Base-by-base conservation (phyloP, 371 early-diverging fungal species). In the Funneliformis caledonium region DNA sequence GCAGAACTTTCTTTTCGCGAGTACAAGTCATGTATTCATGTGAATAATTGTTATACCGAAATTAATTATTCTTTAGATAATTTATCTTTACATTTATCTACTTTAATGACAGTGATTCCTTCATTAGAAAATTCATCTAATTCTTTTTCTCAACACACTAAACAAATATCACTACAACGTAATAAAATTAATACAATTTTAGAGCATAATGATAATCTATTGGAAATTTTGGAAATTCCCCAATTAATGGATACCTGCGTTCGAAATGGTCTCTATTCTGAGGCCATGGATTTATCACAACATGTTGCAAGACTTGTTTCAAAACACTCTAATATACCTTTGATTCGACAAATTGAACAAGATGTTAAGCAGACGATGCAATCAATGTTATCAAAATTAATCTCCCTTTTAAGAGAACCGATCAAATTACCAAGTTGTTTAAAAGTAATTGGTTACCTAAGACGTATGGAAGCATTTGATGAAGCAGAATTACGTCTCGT, bases 231-330 rank as follows among this genome's bases (percentile, higher is more conserved):
- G 9, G 94, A 94, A 77, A 94, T 95, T 48, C 96, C 96, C 6
- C 89, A 92, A 77, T 83, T 96, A 68, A 91, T 95, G 90, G 94
- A 96, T 76, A 94, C 93, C 0, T 93, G 95, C 83, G 92, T 95
- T 26, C 88, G 93, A 82, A 92, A 93, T 64, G 94, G 94, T 0
- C 93, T 94, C 74, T 95, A 95, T 77, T 92, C 93, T 48, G 96
- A 96, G 78, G 96, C 95, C 0, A 91, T 96, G 88, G 95, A 95
- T 79, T 83, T 96, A 42, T 90, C 92, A n/a, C 86, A 90, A 3
- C 93, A 94, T 85, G 93, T 94, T 5, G 88, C 90, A 6, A 85
- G 94, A 10, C 83, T 96, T 62, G 82, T 86, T 2, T 80, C 90
- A 14, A 84, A 92, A 43, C 90, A 94, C 83, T 89, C 89, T 0